These are phyloP conservation scores for Lentinula raphanica DNA, from an alignment of 768 basidiomycete species.

Conservation along the genomic window DNA sequence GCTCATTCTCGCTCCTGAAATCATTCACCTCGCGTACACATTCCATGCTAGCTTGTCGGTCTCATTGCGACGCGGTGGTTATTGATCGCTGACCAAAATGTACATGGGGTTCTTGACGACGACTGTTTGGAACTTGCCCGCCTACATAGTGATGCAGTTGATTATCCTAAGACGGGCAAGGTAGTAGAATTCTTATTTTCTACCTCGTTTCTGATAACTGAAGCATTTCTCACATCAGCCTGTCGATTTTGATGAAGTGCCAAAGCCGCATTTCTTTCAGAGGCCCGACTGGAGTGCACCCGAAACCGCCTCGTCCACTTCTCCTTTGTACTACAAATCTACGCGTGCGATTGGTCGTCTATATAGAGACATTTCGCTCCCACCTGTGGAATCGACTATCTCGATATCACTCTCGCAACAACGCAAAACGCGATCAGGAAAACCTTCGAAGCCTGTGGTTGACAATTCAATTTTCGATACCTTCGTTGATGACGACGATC, in stretches of 20 bases:
- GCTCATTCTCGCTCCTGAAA: neutral
- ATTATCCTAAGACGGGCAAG: conserved; percentile 57
- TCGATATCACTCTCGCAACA: conserved; percentile 19
- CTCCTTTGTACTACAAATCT: conserved; percentile 46
- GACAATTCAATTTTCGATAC: neutral
- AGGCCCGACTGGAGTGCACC: conserved; percentile 67
- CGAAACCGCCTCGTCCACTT: conserved; percentile 39
- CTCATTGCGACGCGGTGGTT: conserved; percentile 61
- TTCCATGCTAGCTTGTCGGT: conserved; percentile 48
- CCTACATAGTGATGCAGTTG: conserved; percentile 61
- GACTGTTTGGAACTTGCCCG: conserved; percentile 50
- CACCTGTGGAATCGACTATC: neutral
- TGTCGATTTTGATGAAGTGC: conserved; percentile 26
- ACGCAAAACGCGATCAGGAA: neutral
- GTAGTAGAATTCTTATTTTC: conserved; percentile 30
- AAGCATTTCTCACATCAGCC: neutral
- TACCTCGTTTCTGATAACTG: neutral
- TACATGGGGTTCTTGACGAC: conserved; percentile 38
- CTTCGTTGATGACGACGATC: neutral
- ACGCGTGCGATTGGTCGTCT: conserved; percentile 52
- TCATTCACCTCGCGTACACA: no score
- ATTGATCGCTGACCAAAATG: conserved; percentile 55
- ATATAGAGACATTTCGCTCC: conserved; percentile 44
- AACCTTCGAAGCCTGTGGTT: neutral
- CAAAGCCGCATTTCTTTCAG: conserved; percentile 30